Percentiles rank a stretch among this genome's conserved stretches.
Evolutionary conservation across 345 rosid genomes (phyloP).

Genomic region (Noccaea bulbosa): DNA sequence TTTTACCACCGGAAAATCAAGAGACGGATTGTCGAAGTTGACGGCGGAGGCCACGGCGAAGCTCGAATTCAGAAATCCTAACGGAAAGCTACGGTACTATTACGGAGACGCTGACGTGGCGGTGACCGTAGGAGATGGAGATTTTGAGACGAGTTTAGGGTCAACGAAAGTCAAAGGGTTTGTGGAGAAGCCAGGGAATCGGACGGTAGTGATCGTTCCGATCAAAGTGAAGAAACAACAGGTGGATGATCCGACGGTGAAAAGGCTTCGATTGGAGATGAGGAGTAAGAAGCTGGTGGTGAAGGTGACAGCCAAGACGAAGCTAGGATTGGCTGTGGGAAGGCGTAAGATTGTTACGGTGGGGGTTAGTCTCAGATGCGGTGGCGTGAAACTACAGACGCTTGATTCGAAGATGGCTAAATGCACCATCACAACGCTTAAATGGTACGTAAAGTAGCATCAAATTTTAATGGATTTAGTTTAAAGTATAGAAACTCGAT

Average conservation of each 20-base stretch:
- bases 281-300: conserved; percentile 53
- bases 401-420: conserved; percentile 57
- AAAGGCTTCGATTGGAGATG: conserved; percentile 45
- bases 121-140: conserved; percentile 44
- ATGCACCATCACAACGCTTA: conserved; percentile 59
- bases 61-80: conserved; percentile 69
- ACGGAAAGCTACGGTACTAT: conserved; percentile 50
- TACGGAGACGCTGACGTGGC: conserved; percentile 54
- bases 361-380: conserved; percentile 54
- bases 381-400: conserved; percentile 50
- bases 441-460: conserved; percentile 51
- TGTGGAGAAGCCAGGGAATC: conserved; percentile 49
- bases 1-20: conserved; percentile 48
- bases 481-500: not conserved
- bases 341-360: conserved; percentile 55
- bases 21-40: conserved; percentile 51
- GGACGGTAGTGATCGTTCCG: conserved; percentile 57
- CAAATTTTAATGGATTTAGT: too few relatives aligned
- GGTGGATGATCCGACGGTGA: conserved; percentile 50
- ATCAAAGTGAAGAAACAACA: conserved; percentile 49
- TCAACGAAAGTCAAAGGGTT: conserved; percentile 52
- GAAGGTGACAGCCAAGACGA: conserved; percentile 58
- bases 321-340: conserved; percentile 53
- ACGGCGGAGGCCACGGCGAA: conserved; percentile 49
- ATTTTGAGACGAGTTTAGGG: conserved; percentile 50